Percentiles rank a stretch among this genome's conserved stretches.
These are phyloP conservation scores for Penicillium macrosclerotiorum DNA, from an alignment of 495 filamentous ascomycete species.

Conservation along the genomic window DNA sequence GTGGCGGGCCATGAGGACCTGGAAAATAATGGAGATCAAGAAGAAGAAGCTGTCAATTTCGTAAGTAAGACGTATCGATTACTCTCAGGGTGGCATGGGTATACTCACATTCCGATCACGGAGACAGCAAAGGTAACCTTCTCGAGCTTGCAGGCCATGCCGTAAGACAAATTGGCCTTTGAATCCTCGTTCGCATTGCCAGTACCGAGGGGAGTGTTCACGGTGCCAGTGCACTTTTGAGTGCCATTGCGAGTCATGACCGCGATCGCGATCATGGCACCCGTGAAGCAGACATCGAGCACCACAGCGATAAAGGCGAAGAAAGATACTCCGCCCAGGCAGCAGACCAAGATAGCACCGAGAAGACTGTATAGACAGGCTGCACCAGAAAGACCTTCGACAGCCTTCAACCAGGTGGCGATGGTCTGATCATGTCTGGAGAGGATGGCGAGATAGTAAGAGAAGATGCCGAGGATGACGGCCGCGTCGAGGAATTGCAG, in stretches of 20 bases:
- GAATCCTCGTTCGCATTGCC: slow-evolving; percentile 51
- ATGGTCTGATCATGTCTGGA: slow-evolving; percentile 57
- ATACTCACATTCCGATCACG: slow-evolving; percentile 71
- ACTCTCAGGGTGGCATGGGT: not conserved
- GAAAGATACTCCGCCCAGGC: slow-evolving; percentile 71
- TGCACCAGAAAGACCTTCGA: slow-evolving; percentile 76
- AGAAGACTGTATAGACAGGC: slow-evolving; percentile 70
- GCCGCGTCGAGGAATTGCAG: slow-evolving; percentile 70
- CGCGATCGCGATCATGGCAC: slow-evolving; percentile 74
- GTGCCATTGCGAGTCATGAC: slow-evolving; percentile 67
- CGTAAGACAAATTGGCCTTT: slow-evolving; percentile 36
- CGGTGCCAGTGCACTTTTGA: slow-evolving; percentile 56
- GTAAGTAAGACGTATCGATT: slow-evolving; percentile 1
- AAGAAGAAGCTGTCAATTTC: slow-evolving; percentile 60
- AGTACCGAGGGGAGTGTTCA: slow-evolving; percentile 65
- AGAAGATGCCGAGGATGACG: slow-evolving; percentile 77
- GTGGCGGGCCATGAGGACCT: slow-evolving; percentile 62
- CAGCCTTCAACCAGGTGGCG: slow-evolving; percentile 65
- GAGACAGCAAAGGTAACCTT: slow-evolving; percentile 73
- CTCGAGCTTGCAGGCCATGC: slow-evolving; percentile 65
- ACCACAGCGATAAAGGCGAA: slow-evolving; percentile 72
- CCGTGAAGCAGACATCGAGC: slow-evolving; percentile 77
- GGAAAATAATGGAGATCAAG: slow-evolving; percentile 60
- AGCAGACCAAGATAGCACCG: slow-evolving; percentile 71
- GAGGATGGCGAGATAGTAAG: slow-evolving; percentile 55